Evolutionary conservation across 164 flowering plant genomes (phyloP).

Genomic region (Paratinospora sagittata): DNA sequence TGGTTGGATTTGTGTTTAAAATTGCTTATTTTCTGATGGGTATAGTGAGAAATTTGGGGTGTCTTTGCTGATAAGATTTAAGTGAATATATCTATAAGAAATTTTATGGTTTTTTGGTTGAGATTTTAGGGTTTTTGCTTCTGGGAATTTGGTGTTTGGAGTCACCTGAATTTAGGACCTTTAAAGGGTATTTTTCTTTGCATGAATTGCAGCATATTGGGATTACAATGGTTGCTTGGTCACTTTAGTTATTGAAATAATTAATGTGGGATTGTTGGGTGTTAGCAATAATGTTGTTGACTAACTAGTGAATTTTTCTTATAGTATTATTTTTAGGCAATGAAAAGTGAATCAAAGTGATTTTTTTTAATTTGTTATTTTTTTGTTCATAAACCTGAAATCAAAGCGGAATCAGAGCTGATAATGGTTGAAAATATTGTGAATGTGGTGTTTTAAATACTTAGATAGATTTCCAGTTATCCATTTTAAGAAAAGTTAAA

Average conservation of each 20-base stretch:
- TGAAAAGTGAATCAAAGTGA: too few species aligned
- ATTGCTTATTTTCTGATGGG: background rate
- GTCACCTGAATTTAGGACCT: too few species aligned
- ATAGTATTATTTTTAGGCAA: background rate
- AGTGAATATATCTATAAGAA: background rate
- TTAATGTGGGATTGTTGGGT: background rate
- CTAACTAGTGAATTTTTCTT: background rate
- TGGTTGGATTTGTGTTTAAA: background rate
- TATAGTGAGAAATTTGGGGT: background rate
- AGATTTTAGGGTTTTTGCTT: constrained; percentile 8
- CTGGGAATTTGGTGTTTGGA: background rate
- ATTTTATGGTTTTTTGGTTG: constrained; percentile 1
- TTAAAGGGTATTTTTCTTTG: background rate
- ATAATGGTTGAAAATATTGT: too few species aligned
- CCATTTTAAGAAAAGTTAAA: too few species aligned
- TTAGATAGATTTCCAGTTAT: too few species aligned
- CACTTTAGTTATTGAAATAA: background rate
- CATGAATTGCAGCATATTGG: background rate
- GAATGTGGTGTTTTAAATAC: too few species aligned
- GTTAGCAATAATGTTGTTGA: background rate
- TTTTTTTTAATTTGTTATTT: too few species aligned
- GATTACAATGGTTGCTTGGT: too few species aligned
- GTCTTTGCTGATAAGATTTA: background rate
- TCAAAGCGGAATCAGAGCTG: too few species aligned
- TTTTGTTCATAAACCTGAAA: too few species aligned